phyloP scores from a whole-genome alignment of 1,284 basidiomycete genomes.

The Rugosomyces carneus region DNA sequence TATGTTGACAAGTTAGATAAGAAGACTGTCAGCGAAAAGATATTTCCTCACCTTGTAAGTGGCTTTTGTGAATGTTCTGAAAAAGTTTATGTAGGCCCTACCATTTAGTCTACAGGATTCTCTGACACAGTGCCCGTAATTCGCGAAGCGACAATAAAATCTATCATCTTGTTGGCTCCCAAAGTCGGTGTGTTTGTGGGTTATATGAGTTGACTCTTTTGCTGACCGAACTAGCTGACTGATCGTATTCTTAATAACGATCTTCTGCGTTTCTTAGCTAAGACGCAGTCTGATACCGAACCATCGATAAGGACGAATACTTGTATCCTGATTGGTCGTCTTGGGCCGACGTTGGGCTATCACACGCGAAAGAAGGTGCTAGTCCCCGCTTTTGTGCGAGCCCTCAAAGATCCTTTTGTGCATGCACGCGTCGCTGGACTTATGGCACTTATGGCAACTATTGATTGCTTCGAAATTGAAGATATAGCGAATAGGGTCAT shows the following conservation, averaged over 20 bases:
- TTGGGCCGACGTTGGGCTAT: slow-evolving; percentile 80
- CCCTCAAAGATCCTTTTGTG: slow-evolving; percentile 88
- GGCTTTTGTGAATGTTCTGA: neutral
- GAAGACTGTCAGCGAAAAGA: slow-evolving; percentile 77
- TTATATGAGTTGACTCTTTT: neutral
- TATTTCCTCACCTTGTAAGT: slow-evolving; percentile 86
- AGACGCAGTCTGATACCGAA: slow-evolving; percentile 89
- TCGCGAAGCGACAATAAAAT: slow-evolving; percentile 90
- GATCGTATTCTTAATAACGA: slow-evolving; percentile 97
- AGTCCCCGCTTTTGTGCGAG: slow-evolving; percentile 89
- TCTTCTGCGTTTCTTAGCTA: slow-evolving; percentile 86
- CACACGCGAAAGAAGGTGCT: slow-evolving; percentile 94
- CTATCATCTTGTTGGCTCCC: slow-evolving; percentile 78
- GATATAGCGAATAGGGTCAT: slow-evolving; percentile 89
- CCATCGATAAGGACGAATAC: slow-evolving; percentile 97
- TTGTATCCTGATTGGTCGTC: slow-evolving; percentile 90
- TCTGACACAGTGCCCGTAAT: slow-evolving; percentile 91
- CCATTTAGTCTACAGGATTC: slow-evolving; percentile 83
- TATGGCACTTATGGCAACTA: slow-evolving; percentile 94
- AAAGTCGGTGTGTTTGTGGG: slow-evolving; percentile 52
- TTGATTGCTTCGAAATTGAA: slow-evolving; percentile 84
- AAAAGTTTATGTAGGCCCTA: slow-evolving; percentile 1
- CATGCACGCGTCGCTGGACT: slow-evolving; percentile 92
- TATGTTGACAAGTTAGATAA: slow-evolving; percentile 87
- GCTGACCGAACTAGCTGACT: slow-evolving; percentile 51